Percentiles rank a stretch among this genome's conserved stretches.
phyloP scores from a whole-genome alignment of 2,329 filamentous ascomycete species.

The Cercospora janseana region DNA sequence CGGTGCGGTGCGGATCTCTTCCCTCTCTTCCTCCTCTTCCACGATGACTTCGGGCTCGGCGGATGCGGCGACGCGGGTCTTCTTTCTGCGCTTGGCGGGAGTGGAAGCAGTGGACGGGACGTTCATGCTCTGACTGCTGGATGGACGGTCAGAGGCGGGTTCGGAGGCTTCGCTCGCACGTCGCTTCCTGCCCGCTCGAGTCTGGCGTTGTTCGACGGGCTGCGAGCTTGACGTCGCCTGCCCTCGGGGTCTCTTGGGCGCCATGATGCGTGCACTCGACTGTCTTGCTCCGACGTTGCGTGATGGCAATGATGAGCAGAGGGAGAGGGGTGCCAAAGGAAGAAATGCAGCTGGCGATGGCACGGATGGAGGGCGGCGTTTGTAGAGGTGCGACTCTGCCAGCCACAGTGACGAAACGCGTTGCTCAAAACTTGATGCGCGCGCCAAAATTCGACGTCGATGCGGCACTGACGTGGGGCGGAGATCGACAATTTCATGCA shows the following conservation, averaged over 20 bases:
- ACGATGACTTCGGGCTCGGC: conserved; percentile 31
- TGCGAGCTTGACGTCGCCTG: conserved; percentile 14
- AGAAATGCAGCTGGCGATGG: not conserved
- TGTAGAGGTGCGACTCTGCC: no score
- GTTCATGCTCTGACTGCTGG: conserved; percentile 25
- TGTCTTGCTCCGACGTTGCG: not conserved
- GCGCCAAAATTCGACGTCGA: no score
- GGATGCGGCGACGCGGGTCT: conserved; percentile 22
- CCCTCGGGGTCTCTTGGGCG: conserved; percentile 29
- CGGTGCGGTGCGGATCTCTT: conserved; percentile 4
- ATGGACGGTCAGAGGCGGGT: conserved; percentile 27
- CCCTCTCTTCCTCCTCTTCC: conserved; percentile 31
- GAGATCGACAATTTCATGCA: no score
- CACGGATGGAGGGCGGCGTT: no score
- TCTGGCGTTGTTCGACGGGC: conserved; percentile 23
- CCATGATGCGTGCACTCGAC: conserved; percentile 19
- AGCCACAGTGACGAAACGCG: no score
- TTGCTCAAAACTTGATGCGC: no score
- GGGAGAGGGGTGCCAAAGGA: not conserved
- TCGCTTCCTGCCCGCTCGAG: conserved; percentile 30
- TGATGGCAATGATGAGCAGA: not conserved
- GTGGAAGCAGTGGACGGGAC: conserved; percentile 17
- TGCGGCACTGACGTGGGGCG: no score
- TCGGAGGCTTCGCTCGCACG: conserved; percentile 31
- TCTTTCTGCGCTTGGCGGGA: conserved; percentile 31